Evolutionary conservation across 2,329 filamentous ascomycete species (phyloP).

Genomic region (Aspergillus sp.): DNA sequence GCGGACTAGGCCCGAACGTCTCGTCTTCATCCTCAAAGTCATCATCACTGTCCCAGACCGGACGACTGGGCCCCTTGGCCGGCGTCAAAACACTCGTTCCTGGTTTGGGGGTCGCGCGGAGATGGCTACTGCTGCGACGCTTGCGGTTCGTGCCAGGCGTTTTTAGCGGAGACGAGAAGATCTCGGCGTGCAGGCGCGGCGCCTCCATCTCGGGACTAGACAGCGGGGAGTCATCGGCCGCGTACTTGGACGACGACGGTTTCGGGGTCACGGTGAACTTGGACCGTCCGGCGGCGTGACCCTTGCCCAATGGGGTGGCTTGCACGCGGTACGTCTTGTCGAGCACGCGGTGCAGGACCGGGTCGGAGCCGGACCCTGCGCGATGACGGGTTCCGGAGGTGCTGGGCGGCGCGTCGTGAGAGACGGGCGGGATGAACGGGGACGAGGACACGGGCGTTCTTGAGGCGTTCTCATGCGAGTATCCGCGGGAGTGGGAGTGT

Average conservation of each 20-base stretch:
- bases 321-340: slow-evolving; percentile 95
- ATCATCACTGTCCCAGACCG: slow-evolving; percentile 70
- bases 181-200: slow-evolving; percentile 78
- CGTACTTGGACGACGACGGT: slow-evolving; percentile 24
- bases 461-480: slow-evolving; percentile 44
- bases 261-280: slow-evolving; percentile 35
- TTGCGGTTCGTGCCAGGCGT: slow-evolving; percentile 42
- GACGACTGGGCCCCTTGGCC: slow-evolving; percentile 40
- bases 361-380: slow-evolving; percentile 55
- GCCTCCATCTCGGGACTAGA: slow-evolving; percentile 76
- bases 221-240: slow-evolving; percentile 52
- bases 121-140: slow-evolving; percentile 37
- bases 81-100: slow-evolving; percentile 86
- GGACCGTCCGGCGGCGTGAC: slow-evolving; percentile 28
- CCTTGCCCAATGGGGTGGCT: slow-evolving; percentile 75
- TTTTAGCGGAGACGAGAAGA: slow-evolving; percentile 74
- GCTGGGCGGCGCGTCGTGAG: slow-evolving; percentile 27
- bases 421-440: slow-evolving; percentile 53
- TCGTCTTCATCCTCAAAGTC: slow-evolving; percentile 59
- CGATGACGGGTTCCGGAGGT: neutral
- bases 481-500: slow-evolving; percentile 19
- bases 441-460: slow-evolving; percentile 59
- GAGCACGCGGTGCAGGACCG: slow-evolving; percentile 82
- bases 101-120: slow-evolving; percentile 59
- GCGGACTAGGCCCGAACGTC: slow-evolving; percentile 72